These are phyloP conservation scores for Diacronema lutheri DNA, from an alignment of 78 protist genomes.

Conservation along the genomic window DNA sequence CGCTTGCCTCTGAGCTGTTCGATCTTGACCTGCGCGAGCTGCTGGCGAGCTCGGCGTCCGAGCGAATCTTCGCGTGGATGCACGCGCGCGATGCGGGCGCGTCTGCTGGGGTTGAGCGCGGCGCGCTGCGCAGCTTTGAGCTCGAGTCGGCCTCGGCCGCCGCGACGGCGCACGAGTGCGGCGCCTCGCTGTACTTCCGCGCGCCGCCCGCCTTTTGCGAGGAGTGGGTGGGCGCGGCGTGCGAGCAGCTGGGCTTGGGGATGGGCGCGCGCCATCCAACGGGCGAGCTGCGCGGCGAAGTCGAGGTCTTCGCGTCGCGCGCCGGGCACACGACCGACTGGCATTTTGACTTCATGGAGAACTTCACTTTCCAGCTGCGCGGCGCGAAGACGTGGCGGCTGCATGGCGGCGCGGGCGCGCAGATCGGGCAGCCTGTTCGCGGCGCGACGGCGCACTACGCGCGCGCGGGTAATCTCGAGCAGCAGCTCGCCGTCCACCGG, in stretches of 20 bases:
- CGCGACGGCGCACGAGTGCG: not conserved
- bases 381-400: constrained; percentile 33
- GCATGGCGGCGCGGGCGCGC: not conserved
- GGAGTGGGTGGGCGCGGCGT: not conserved
- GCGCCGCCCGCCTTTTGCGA: constrained; percentile 17
- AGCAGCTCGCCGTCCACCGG: constrained; percentile 23
- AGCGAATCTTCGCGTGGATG: not conserved
- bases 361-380: constrained; percentile 39
- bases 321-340: constrained; percentile 26
- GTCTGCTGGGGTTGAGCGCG: too few relatives aligned
- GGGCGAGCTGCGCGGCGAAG: constrained; percentile 25
- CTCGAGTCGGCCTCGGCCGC: not conserved
- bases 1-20: too few relatives aligned
- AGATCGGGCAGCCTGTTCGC: constrained; percentile 11
- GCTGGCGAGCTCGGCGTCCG: not conserved
- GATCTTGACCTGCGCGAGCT: not conserved
- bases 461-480: not conserved
- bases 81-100: not conserved
- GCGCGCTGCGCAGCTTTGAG: not conserved
- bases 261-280: not conserved
- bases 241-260: not conserved
- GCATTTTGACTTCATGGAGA: constrained; percentile 37
- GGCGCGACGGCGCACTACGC: constrained; percentile 29
- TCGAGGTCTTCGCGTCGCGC: constrained; percentile 34
- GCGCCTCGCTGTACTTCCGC: constrained; percentile 40